These are phyloP conservation scores for Phytophthora meadii DNA, from an alignment of 352 stramenopile species.

Conservation along the genomic window DNA sequence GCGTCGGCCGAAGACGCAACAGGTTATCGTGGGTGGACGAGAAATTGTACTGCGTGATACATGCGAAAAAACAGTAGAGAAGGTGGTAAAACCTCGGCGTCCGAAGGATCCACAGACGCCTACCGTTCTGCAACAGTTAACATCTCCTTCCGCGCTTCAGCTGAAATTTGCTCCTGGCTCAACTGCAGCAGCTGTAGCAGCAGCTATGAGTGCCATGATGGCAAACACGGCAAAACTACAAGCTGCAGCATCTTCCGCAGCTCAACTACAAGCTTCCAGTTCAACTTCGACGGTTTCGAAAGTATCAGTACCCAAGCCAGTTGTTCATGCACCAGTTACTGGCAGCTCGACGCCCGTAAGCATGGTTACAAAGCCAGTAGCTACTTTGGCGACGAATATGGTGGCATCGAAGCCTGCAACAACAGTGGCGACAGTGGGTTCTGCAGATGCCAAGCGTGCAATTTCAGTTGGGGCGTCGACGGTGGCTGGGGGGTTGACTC, in stretches of 20 bases:
- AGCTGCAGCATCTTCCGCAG: constrained; percentile 5
- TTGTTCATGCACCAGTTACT: too few species aligned
- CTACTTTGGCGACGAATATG: constrained; percentile 1
- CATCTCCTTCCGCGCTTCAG: constrained; percentile 26
- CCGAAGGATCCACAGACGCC: constrained; percentile 32
- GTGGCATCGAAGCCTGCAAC: constrained; percentile 1
- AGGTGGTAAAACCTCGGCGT: constrained; percentile 57
- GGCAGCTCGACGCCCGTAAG: too few species aligned
- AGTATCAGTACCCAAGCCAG: too few species aligned
- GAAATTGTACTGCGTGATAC: constrained; percentile 62
- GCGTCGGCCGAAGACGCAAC: constrained; percentile 56
- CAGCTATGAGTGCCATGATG: constrained; percentile 40
- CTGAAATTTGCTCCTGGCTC: constrained; percentile 35
- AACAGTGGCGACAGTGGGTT: neutral
- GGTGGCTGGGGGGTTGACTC: too few species aligned
- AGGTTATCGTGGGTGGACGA: constrained; percentile 51
- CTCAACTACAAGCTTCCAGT: too few species aligned
- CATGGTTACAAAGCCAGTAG: neutral
- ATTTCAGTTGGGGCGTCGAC: neutral
- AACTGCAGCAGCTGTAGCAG: constrained; percentile 29
- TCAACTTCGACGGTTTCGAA: too few species aligned
- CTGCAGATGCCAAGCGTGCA: constrained; percentile 2
- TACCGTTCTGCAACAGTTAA: constrained; percentile 16
- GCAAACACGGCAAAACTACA: constrained; percentile 33
- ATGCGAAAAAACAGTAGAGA: constrained; percentile 67